phyloP scores from a whole-genome alignment of 257 asterid species.

The Ilex aquifolium region DNA sequence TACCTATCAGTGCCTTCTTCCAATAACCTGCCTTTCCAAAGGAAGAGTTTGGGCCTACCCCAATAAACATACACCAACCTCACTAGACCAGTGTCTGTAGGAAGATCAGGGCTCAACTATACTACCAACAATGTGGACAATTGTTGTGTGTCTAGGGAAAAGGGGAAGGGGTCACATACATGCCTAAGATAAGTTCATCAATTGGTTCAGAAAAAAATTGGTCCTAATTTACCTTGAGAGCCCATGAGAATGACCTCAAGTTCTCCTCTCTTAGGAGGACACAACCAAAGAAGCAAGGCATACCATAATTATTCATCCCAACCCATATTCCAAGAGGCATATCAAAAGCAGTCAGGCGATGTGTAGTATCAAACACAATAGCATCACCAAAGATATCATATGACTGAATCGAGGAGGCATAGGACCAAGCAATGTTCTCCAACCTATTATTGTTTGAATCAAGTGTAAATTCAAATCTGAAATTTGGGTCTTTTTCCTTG shows the following conservation, averaged over 20 bases:
- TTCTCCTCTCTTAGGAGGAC: constrained; percentile 91
- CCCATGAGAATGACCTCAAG: constrained; percentile 90
- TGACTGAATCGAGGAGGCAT: constrained; percentile 82
- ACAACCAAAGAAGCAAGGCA: constrained; percentile 98
- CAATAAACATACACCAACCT: no score
- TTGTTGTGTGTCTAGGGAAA: no score
- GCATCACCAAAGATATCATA: constrained; percentile 93
- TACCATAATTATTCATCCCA: constrained; percentile 94
- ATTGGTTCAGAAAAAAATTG: background rate
- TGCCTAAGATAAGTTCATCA: background rate
- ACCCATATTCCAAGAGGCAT: constrained; percentile 99
- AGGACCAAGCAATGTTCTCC: constrained; percentile 97
- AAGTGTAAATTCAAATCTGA: constrained; percentile 74
- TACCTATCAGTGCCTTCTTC: no score
- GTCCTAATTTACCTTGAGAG: constrained; percentile 67
- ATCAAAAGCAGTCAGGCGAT: constrained; percentile 83
- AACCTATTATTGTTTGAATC: constrained; percentile 58
- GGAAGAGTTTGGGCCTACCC: no score
- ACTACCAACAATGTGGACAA: no score
- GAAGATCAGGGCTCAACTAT: no score
- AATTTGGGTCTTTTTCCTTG: constrained; percentile 85
- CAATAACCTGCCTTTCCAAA: no score
- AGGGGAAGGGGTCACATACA: no score
- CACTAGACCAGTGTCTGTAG: no score
- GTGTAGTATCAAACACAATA: constrained; percentile 93